Percentiles rank a stretch among this genome's conserved stretches.
phyloP scores from a whole-genome alignment of 2,329 filamentous ascomycete species.

The Diplodia scrobiculata region DNA sequence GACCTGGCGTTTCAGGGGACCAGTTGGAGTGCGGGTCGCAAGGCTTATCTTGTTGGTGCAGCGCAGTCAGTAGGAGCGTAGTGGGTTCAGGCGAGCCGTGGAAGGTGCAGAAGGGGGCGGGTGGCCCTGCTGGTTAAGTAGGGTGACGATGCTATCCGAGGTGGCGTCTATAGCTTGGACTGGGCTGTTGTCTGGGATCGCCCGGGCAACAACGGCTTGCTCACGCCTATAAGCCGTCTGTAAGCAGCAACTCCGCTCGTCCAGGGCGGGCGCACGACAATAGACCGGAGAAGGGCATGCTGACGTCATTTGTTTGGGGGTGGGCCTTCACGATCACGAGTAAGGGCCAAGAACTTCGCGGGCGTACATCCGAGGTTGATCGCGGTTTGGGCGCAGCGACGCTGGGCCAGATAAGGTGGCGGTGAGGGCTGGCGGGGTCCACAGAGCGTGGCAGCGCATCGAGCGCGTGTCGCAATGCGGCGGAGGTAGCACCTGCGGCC shows the following conservation, averaged over 20 bases:
- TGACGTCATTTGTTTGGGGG: slow-evolving; percentile 8
- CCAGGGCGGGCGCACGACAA: slow-evolving; percentile 17
- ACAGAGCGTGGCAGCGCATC: slow-evolving; percentile 1
- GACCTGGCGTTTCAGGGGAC: slow-evolving; percentile 20
- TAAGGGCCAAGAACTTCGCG: slow-evolving; percentile 2
- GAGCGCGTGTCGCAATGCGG: slow-evolving; percentile 2
- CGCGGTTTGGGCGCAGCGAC: not conserved
- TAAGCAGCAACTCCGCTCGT: slow-evolving; percentile 24
- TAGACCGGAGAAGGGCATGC: not conserved
- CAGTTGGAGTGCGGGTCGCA: slow-evolving; percentile 4
- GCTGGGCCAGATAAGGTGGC: slow-evolving; percentile 10
- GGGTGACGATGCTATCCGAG: slow-evolving; percentile 6
- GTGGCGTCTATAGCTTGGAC: slow-evolving; percentile 12
- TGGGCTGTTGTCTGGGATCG: slow-evolving; percentile 6
- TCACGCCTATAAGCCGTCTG: slow-evolving; percentile 14
- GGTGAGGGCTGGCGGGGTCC: slow-evolving; percentile 14
- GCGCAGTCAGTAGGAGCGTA: not conserved
- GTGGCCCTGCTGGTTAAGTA: slow-evolving; percentile 12
- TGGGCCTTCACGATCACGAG: not conserved
- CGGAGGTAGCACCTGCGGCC: slow-evolving; percentile 15
- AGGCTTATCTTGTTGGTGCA: slow-evolving; percentile 17
- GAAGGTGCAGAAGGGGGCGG: slow-evolving; percentile 9
- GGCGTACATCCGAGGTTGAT: slow-evolving; percentile 3
- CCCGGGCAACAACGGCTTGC: slow-evolving; percentile 17
- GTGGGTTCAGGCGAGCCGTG: slow-evolving; percentile 18